Percentiles rank a stretch among this genome's conserved stretches.
These are phyloP conservation scores for Suillus hirtellus DNA, from an alignment of 768 basidiomycete genomes.

Conservation along the genomic window DNA sequence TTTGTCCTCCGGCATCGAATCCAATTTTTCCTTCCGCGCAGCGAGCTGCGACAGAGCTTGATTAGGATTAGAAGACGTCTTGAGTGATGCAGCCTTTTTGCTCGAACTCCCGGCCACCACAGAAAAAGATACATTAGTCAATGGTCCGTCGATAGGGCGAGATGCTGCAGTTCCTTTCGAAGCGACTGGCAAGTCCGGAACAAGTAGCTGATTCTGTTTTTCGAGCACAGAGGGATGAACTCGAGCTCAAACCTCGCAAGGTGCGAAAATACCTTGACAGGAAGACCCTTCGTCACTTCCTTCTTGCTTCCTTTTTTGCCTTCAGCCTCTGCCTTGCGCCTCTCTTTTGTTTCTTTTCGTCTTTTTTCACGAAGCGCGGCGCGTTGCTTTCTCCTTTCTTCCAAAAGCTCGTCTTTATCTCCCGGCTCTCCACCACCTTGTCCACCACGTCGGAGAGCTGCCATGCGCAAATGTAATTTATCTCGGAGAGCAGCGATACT, in stretches of 20 bases:
- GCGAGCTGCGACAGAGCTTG: conserved; percentile 76
- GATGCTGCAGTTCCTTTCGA: conserved; percentile 17
- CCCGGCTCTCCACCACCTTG: conserved; percentile 49
- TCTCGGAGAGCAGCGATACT: conserved; percentile 66
- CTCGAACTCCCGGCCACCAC: conserved; percentile 49
- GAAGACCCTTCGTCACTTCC: conserved; percentile 30
- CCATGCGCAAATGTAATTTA: conserved; percentile 77
- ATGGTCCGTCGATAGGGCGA: conserved; percentile 35
- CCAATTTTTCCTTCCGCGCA: conserved; percentile 75
- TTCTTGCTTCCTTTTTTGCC: conserved; percentile 45
- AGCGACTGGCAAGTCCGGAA: conserved; percentile 47
- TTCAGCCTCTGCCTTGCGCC: conserved; percentile 68
- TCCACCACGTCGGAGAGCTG: conserved; percentile 49
- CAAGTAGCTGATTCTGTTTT: conserved; percentile 67
- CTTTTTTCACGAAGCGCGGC: conserved; percentile 84
- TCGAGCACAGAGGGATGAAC: not conserved
- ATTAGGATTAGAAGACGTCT: conserved; percentile 51
- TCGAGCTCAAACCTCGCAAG: not conserved
- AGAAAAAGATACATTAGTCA: conserved; percentile 75
- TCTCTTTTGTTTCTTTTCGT: conserved; percentile 84
- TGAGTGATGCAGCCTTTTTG: conserved; percentile 54
- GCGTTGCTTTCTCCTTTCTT: conserved; percentile 73
- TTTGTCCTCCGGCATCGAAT: conserved; percentile 78
- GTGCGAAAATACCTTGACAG: conserved; percentile 36
- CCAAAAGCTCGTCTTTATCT: conserved; percentile 79